Base-by-base conservation (phyloP, 1,284 basidiomycete genomes). In the Leccinum fallax region DNA sequence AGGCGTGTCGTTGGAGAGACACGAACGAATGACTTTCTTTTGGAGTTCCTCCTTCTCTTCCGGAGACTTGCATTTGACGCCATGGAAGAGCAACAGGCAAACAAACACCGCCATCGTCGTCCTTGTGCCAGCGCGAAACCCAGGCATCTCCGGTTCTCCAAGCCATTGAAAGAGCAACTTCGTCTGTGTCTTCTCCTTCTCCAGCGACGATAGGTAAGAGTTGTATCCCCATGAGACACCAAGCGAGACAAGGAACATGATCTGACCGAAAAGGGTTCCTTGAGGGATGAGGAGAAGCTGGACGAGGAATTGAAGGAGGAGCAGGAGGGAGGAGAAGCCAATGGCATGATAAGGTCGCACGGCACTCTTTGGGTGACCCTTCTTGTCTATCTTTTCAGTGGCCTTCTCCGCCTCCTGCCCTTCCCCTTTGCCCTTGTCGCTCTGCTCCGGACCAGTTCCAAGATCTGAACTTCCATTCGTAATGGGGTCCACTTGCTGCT, bases 231-330 rank as follows among this genome's bases (percentile, higher is more conserved):
- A 74, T 2, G 73, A 74, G 2, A 62, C 57, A 0, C 58, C 64
- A 30, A 75, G 61, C 10, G 72, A 72, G 24, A 58, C 9, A 9
- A 74, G 53, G 61, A 74, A 74, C 67, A 75, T 69, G 32, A 66
- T 58, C 56, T 75, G 73, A 4, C 72, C 72, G n/a, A 74, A 70
- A 2, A 72, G 67, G 13, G 64, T 13, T 5, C 65, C 69, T 55
- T 72, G 69, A 0, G 70, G 72, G 32, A 73, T 65, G 16, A 74
- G 60, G 52, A 74, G 61, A 19, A 74, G 65, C 16, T 74, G 72
- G 26, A 64, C 24, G n/a, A 74, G 49, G 58, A 71, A 70, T 28
- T 73, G 73, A 11, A 61, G 11, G 8, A 66, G 30, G 8, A 74
- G 58, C 0, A 75, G 55, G 32, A 74, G 54, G 13, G 67, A 74